phyloP scores from a whole-genome alignment of 495 filamentous ascomycete genomes.

The Hypoxylon fuscum region DNA sequence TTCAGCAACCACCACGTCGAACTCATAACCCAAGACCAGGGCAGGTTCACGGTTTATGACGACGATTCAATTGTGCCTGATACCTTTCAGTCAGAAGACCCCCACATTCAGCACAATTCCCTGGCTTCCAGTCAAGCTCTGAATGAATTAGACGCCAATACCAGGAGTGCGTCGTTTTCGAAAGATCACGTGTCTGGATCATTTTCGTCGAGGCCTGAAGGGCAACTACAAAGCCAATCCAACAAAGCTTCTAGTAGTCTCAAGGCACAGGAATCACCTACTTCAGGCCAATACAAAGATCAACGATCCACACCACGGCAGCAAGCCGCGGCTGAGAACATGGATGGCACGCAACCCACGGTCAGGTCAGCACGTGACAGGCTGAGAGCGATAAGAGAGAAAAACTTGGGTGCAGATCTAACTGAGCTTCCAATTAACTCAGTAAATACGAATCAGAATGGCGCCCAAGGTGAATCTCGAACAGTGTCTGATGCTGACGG shows the following conservation, averaged over 20 bases:
- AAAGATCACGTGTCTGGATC: slow-evolving; percentile 18
- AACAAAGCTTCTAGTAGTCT: not conserved
- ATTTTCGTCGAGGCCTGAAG: slow-evolving; percentile 2
- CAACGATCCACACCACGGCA: not conserved
- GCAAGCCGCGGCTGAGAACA: slow-evolving; percentile 19
- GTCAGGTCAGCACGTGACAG: slow-evolving; percentile 45
- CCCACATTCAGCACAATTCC: not conserved
- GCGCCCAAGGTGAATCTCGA: not conserved
- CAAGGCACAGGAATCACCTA: not conserved
- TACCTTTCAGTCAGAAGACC: slow-evolving; percentile 21
- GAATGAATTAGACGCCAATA: slow-evolving; percentile 35
- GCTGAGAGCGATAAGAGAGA: slow-evolving; percentile 34
- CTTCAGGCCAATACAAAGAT: not conserved
- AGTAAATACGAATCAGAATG: not conserved
- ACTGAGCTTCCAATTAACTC: not conserved
- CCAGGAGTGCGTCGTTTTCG: slow-evolving; percentile 25
- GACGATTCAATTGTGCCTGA: slow-evolving; percentile 35
- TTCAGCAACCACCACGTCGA: slow-evolving; percentile 30
- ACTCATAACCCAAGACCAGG: slow-evolving; percentile 35
- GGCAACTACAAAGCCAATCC: slow-evolving; percentile 7
- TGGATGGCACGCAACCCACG: slow-evolving; percentile 35
- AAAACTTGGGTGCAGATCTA: slow-evolving; percentile 20
- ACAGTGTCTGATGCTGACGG: slow-evolving; percentile 7
- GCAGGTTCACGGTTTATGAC: slow-evolving; percentile 30
- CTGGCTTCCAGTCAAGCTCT: slow-evolving; percentile 32